A percentile compares a stretch with the other conserved stretches of the same genome.
Conservation (phyloP, 352 stramenopile genomes). For the Detonula confervacea region DNA sequence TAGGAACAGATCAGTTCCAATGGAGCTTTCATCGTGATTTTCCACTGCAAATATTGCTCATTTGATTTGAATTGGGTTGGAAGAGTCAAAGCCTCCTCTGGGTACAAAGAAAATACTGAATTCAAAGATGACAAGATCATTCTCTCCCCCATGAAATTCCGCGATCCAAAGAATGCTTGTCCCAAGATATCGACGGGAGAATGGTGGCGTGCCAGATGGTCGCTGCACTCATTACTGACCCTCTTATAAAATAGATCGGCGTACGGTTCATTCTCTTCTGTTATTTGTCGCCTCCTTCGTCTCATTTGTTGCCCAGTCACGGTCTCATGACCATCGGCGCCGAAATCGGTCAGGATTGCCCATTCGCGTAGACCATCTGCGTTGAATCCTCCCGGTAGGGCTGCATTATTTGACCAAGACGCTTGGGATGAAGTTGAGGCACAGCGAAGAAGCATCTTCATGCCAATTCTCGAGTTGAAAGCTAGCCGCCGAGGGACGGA, state of each 20-base stretch:
- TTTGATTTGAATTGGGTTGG: slow-evolving; percentile 28
- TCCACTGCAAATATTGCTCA: slow-evolving; percentile 49
- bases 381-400: slow-evolving; percentile 41
- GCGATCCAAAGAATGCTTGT: slow-evolving; percentile 54
- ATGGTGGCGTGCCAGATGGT: slow-evolving; percentile 25
- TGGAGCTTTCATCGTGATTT: slow-evolving; percentile 37
- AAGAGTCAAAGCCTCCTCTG: slow-evolving; percentile 12
- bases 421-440: background rate
- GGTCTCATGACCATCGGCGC: slow-evolving; percentile 12
- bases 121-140: slow-evolving; percentile 36
- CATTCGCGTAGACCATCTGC: slow-evolving; percentile 34
- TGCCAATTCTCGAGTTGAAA: slow-evolving; percentile 8
- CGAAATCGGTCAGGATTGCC: slow-evolving; percentile 38
- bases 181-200: slow-evolving; percentile 39
- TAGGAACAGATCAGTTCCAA: slow-evolving; percentile 53
- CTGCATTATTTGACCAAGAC: slow-evolving; percentile 16
- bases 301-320: slow-evolving; percentile 23
- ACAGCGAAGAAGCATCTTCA: background rate
- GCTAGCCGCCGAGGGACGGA: background rate
- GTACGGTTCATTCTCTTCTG: slow-evolving; percentile 22
- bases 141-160: slow-evolving; percentile 35
- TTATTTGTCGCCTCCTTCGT: slow-evolving; percentile 23
- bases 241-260: slow-evolving; percentile 49
- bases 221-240: slow-evolving; percentile 37
- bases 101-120: slow-evolving; percentile 24